Base-by-base conservation (phyloP, 2,329 filamentous ascomycete species). In the Orbilia quercus region DNA sequence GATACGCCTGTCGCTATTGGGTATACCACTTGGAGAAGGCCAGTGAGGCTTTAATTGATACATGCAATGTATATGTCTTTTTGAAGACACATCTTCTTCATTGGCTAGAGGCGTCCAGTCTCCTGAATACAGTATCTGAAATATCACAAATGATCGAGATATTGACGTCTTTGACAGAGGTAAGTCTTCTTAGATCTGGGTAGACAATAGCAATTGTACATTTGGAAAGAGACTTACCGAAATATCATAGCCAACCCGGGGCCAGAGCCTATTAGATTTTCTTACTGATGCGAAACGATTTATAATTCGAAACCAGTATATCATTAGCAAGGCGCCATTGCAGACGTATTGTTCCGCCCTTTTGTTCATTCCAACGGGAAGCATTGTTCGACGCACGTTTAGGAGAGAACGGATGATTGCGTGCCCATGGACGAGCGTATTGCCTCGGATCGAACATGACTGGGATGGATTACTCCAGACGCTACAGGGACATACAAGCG, bases 1-100 rank as follows among this genome's bases (percentile, higher is more conserved):
- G 78, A 64, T 82, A 82, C 76, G 78, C 78, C 48, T 80, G 78
- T 67, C 75, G 77, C 4, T 80, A 81, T 75, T 82, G 79, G 80
- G 74, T 79, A 18, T 75, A 77, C 31, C 79, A 80, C 76, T 58
- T 79, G 0, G 54, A 77, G 73, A 69, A 75, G 28, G 78, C 77
- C 76, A 66, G 71, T 58, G 71, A 76, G 69, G 77, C 78, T 76
- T 78, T 78, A 75, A 72, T 73, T 62, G 77, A 79, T 67, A 57
- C 66, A 58, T 75, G 78, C 25, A 18, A 75, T 59, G 77, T 73
- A 11, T 74, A 80, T 58, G 18, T 60, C 7, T 82, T 82, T 70
- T 76, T 82, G 4, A 62, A 77, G 60, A 55, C 67, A 50, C 77
- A 81, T 75, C 48, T 80, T 55, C 78, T 81, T 1, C 77, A 81